Percentiles rank a stretch among this genome's conserved stretches.
These are phyloP conservation scores for Chrysosphaeria jannelii DNA, from an alignment of 2,329 filamentous ascomycete genomes.

Conservation along the genomic window DNA sequence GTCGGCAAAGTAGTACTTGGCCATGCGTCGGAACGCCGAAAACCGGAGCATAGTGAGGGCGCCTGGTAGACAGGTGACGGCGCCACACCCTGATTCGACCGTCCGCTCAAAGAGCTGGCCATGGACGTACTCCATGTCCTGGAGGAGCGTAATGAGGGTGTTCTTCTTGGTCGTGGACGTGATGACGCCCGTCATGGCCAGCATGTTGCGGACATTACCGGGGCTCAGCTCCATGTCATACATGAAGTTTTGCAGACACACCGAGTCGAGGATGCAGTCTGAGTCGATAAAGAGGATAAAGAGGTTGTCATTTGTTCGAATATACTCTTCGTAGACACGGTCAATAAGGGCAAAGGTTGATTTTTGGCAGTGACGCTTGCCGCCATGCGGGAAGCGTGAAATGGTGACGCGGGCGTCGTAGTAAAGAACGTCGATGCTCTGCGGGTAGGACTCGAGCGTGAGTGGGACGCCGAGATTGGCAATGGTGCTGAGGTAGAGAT, in stretches of 20 bases:
- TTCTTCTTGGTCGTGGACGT: constrained; percentile 77
- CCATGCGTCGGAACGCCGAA: constrained; percentile 87
- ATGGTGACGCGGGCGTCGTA: constrained; percentile 60
- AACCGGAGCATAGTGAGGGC: constrained; percentile 90
- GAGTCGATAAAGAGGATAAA: constrained; percentile 96
- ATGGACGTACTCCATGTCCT: constrained; percentile 97
- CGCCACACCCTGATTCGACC: constrained; percentile 77
- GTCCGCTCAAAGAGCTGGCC: constrained; percentile 89
- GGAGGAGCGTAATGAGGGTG: constrained; percentile 66
- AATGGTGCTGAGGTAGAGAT: constrained; percentile 65
- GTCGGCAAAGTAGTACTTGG: constrained; percentile 94
- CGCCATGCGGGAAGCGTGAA: constrained; percentile 74
- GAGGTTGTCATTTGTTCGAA: constrained; percentile 65
- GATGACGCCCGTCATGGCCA: constrained; percentile 94
- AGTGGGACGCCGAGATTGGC: constrained; percentile 58
- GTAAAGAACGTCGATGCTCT: constrained; percentile 74
- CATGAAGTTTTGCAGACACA: constrained; percentile 90
- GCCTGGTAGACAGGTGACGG: constrained; percentile 81
- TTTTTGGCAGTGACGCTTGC: constrained; percentile 85
- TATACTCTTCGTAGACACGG: constrained; percentile 64
- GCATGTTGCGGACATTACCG: constrained; percentile 70
- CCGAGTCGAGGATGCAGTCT: constrained; percentile 73
- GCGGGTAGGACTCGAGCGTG: constrained; percentile 48
- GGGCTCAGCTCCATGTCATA: constrained; percentile 97
- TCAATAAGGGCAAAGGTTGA: constrained; percentile 79